Conservation (phyloP, 73 alveolate species). For the Paramecium sexaurelia region DNA sequence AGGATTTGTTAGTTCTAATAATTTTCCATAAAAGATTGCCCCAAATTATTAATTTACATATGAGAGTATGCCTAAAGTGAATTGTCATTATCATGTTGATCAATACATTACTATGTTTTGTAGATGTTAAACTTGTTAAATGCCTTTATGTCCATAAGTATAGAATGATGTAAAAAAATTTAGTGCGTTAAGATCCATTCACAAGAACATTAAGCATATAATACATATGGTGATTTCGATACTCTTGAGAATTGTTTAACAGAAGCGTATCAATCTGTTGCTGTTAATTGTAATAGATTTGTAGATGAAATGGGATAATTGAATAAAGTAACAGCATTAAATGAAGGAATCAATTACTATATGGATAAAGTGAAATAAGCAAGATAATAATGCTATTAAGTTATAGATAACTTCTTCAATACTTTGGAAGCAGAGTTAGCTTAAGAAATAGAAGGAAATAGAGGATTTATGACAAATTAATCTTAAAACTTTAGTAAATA, state of each 20-base stretch:
- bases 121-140: slow-evolving; percentile 6
- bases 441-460: neutral
- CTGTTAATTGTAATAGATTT: slow-evolving; percentile 21
- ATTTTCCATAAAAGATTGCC: slow-evolving; percentile 6
- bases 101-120: slow-evolving; percentile 52
- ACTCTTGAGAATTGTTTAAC: slow-evolving; percentile 41
- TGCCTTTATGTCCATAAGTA: slow-evolving; percentile 58
- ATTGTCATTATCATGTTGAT: slow-evolving; percentile 50
- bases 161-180: neutral
- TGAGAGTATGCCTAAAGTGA: slow-evolving; percentile 54
- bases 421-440: slow-evolving; percentile 48
- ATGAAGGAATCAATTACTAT: neutral
- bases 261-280: neutral
- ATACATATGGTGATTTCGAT: slow-evolving; percentile 46
- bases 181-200: slow-evolving; percentile 53
- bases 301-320: slow-evolving; percentile 11
- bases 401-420: slow-evolving; percentile 38
- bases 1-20: neutral
- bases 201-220: slow-evolving; percentile 41
- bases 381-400: neutral
- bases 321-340: neutral
- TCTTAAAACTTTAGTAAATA: slow-evolving; percentile 21
- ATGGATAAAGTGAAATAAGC: slow-evolving; percentile 53
- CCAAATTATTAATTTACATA: slow-evolving; percentile 14
- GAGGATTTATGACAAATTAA: slow-evolving; percentile 1